These are phyloP conservation scores for sorghum (Sorghum bicolor) DNA, from an alignment of 176 grass and related monocot genomes.

Conservation along the genomic window DNA sequence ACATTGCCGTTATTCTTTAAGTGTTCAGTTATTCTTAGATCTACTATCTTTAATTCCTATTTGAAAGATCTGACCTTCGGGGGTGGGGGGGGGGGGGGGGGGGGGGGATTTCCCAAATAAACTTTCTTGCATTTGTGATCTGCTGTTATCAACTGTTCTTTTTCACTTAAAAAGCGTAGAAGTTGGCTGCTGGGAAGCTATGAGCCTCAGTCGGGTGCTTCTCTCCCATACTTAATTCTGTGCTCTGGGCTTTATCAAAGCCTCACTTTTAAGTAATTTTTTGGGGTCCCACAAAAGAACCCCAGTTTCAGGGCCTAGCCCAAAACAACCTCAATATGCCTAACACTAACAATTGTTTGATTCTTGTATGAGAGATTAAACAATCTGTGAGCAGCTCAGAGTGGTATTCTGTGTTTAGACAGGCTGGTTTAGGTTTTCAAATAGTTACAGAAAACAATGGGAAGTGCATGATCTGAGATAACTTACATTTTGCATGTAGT, in stretches of 20 bases:
- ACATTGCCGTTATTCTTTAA: not conserved
- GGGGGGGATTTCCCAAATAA: too few species aligned
- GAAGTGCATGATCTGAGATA: not conserved
- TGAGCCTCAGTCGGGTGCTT: not conserved
- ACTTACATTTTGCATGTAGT: not conserved
- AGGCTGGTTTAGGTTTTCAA: not conserved
- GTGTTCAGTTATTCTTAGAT: not conserved
- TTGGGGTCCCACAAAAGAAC: not conserved
- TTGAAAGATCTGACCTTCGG: not conserved
- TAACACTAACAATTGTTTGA: not conserved
- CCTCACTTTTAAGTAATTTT: not conserved
- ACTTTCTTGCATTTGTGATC: not conserved
- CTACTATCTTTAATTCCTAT: not conserved
- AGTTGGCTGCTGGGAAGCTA: not conserved
- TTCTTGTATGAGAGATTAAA: not conserved
- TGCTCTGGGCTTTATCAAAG: not conserved
- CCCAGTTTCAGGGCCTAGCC: not conserved
- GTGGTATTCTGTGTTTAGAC: not conserved
- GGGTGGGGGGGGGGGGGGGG: too few species aligned
- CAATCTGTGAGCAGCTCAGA: not conserved
- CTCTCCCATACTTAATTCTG: not conserved
- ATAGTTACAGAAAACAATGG: not conserved
- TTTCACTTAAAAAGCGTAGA: not conserved
- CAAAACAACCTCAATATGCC: not conserved
- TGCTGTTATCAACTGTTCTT: not conserved